Conservation (phyloP, 2,329 filamentous ascomycete genomes). For the Claviceps pusilla region DNA sequence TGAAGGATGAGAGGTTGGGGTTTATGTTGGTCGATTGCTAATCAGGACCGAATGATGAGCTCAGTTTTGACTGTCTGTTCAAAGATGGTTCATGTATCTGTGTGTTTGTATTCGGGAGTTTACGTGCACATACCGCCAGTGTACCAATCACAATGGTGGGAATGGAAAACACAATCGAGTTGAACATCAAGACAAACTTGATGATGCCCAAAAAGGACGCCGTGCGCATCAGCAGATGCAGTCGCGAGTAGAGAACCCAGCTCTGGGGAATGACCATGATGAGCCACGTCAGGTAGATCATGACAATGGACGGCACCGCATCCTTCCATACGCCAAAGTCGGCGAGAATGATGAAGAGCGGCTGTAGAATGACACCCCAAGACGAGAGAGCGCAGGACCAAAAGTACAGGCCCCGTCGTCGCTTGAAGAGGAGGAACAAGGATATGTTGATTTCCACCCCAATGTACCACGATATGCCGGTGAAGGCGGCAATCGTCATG, state of each 20-base stretch:
- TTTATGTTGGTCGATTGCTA: constrained; percentile 15
- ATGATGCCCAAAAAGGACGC: constrained; percentile 30
- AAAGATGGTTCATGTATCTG: too few relatives aligned
- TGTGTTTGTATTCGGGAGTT: too few relatives aligned
- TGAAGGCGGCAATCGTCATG: constrained; percentile 23
- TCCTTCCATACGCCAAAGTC: constrained; percentile 10
- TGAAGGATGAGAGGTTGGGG: constrained; percentile 9
- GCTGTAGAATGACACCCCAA: constrained; percentile 17
- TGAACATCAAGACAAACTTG: constrained; percentile 38
- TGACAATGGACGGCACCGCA: constrained; percentile 6
- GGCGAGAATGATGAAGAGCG: constrained; percentile 30
- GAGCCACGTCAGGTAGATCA: constrained; percentile 12
- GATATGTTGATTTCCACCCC: constrained; percentile 16
- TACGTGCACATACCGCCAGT: constrained; percentile 23
- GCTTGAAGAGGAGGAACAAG: constrained; percentile 16
- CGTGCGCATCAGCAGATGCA: constrained; percentile 42
- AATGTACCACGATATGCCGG: constrained; percentile 20
- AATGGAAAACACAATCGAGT: constrained; percentile 36
- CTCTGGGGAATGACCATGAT: constrained; percentile 43
- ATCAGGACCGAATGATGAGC: background rate
- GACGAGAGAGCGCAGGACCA: constrained; percentile 18
- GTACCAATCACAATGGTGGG: constrained; percentile 39
- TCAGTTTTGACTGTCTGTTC: too few relatives aligned
- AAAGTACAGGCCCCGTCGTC: constrained; percentile 18
- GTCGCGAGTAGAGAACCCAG: constrained; percentile 43